Evolutionary conservation across 1,284 basidiomycete genomes (phyloP).

Genomic region (Ganoderma boninense): DNA sequence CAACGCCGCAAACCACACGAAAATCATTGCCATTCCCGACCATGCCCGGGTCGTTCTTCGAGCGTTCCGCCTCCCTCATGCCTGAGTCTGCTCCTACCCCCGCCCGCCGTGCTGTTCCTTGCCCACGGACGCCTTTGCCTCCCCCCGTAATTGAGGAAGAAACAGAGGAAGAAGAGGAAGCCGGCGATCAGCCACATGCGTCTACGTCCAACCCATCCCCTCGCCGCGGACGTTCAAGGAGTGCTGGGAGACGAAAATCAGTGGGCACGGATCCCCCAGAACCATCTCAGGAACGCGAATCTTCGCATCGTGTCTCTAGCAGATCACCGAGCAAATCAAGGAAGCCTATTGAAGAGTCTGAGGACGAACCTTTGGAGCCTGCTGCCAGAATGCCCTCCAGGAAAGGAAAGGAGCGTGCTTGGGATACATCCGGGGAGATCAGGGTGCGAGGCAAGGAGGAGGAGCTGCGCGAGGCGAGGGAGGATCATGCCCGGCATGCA

Average conservation of each 20-base stretch:
- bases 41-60: constrained; percentile 83
- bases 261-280: neutral
- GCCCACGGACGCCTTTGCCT: constrained; percentile 28
- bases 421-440: constrained; percentile 53
- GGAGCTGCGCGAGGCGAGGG: constrained; percentile 62
- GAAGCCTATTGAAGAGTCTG: constrained; percentile 12
- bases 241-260: neutral
- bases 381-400: constrained; percentile 21
- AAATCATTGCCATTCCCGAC: constrained; percentile 50
- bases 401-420: constrained; percentile 63
- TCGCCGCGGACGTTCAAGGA: constrained; percentile 15
- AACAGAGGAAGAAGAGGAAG: neutral
- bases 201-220: constrained; percentile 3
- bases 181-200: neutral
- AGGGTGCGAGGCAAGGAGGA: constrained; percentile 65
- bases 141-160: constrained; percentile 12
- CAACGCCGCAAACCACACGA: constrained; percentile 36
- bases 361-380: constrained; percentile 7
- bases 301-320: constrained; percentile 10
- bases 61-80: constrained; percentile 70
- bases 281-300: constrained; percentile 6
- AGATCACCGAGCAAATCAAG: constrained; percentile 9
- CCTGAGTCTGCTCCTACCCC: constrained; percentile 46
- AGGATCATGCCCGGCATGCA: constrained; percentile 58
- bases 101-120: constrained; percentile 18